Conservation (phyloP, 768 basidiomycete species). For the Grammothele lineata region DNA sequence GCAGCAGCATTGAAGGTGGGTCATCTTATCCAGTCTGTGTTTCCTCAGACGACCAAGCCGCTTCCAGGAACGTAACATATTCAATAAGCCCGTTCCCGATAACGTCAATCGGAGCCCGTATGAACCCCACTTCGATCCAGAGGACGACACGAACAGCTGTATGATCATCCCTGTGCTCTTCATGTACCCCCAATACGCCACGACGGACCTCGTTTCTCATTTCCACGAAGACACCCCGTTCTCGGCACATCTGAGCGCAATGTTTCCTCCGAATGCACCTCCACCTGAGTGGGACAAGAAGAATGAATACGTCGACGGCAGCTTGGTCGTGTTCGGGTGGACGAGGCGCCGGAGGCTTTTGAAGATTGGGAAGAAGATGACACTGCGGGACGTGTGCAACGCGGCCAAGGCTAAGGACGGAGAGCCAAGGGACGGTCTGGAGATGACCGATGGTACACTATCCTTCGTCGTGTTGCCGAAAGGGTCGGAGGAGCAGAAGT, state of each 20-base stretch:
- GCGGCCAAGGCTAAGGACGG: slow-evolving; percentile 58
- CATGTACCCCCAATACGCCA: slow-evolving; percentile 86
- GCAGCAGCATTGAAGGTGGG: slow-evolving; percentile 63
- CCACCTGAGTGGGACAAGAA: slow-evolving; percentile 74
- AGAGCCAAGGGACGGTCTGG: slow-evolving; percentile 70
- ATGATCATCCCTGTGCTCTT: slow-evolving; percentile 88
- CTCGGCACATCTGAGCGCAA: slow-evolving; percentile 64
- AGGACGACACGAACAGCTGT: slow-evolving; percentile 53
- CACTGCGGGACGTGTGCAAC: slow-evolving; percentile 68
- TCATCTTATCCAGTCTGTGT: slow-evolving; percentile 1
- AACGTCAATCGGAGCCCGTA: slow-evolving; percentile 50
- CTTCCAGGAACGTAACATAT: slow-evolving; percentile 68
- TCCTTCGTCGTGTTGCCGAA: slow-evolving; percentile 77
- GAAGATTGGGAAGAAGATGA: slow-evolving; percentile 91
- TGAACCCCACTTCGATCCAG: slow-evolving; percentile 60
- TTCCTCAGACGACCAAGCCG: neutral
- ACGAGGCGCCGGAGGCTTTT: slow-evolving; percentile 73
- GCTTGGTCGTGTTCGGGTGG: slow-evolving; percentile 79
- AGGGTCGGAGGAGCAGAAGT: slow-evolving; percentile 71
- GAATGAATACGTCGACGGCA: slow-evolving; percentile 58
- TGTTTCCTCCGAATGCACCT: slow-evolving; percentile 75
- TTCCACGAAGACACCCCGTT: slow-evolving; percentile 88
- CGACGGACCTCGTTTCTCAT: slow-evolving; percentile 82
- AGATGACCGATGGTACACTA: slow-evolving; percentile 78
- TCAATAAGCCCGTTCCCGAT: slow-evolving; percentile 49